phyloP scores from a whole-genome alignment of 352 stramenopile species.

The Aphanomyces cochlioides region DNA sequence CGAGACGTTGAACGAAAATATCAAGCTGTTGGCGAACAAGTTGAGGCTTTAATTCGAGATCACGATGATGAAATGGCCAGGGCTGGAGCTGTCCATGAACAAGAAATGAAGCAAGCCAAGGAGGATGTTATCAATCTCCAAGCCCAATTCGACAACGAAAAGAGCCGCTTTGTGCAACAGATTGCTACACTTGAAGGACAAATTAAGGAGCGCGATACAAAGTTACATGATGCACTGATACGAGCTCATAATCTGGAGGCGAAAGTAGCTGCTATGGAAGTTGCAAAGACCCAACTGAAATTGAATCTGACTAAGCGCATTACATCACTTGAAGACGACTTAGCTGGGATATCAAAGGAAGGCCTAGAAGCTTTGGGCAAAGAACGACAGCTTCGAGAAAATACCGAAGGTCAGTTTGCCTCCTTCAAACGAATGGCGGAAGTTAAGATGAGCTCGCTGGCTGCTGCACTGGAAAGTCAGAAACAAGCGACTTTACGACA shows the following conservation, averaged over 20 bases:
- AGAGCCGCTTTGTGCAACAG: background rate
- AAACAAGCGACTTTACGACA: background rate
- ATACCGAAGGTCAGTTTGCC: conserved; percentile 1
- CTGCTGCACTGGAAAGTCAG: background rate
- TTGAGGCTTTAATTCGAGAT: conserved; percentile 73
- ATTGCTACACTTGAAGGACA: background rate
- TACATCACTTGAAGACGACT: background rate
- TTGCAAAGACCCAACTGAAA: background rate
- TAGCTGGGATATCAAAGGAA: conserved; percentile 6
- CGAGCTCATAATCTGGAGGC: background rate
- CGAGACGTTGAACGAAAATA: conserved; percentile 61
- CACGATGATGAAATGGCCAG: conserved; percentile 37
- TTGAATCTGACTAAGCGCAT: conserved; percentile 14
- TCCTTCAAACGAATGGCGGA: conserved; percentile 20
- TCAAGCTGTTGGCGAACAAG: conserved; percentile 64
- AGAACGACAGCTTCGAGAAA: background rate
- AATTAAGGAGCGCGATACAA: background rate
- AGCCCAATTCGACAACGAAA: background rate
- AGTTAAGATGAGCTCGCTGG: conserved; percentile 10
- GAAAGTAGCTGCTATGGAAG: background rate
- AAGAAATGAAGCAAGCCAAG: conserved; percentile 34
- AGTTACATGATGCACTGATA: background rate
- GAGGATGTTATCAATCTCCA: background rate
- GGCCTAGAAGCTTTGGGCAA: background rate
- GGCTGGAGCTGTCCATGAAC: conserved; percentile 30